Base-by-base conservation (phyloP, 306 rosid genomes). In the Elaeagnus macrophylla region DNA sequence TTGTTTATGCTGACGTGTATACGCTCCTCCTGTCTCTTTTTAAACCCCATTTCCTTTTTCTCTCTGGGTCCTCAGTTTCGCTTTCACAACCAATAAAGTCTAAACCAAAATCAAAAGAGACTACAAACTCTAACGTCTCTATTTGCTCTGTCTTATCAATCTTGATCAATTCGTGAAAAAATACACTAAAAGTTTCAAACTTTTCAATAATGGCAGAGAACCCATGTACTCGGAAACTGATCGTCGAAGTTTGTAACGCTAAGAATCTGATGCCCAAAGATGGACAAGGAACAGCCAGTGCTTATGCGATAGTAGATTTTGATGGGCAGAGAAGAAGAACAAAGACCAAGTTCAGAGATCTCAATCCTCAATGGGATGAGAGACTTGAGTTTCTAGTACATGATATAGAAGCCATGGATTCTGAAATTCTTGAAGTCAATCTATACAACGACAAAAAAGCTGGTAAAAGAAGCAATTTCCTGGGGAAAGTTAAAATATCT, bases 201-300 rank as follows among this genome's bases (percentile, higher is more conserved):
- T 4, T 48, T 3, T 1, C 3, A 14, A 89, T 89, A 95, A 81
- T 91, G 12, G 90, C 83, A 47, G 53, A 15, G 18, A 9, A 44
- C 1, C 14, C 18, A 43, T 51, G 69, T 16, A 66, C 62, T 0
- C 73, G 95, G 36, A 90, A 81, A 78, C 81, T 90, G 7, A 40
- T 81, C 1, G 95, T 90, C 0, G 84, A 86, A 57, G 67, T 90
- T n/a, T 77, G 82, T 65, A 79, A 70, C 12, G 97, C 97, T 8
- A 83, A 83, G 74, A 90, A 90, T 48, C 44, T 90, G 60, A 90
- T 83, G 97, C 97, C 95, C 0, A 90, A 90, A 55, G 97, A 90
- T 48, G 95, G 95, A 15, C 97, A 90, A 73, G 97, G 97, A 56
- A 90, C 97, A 2, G 91, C 95, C 2, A 90, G 88, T 32, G 97